Conservation (phyloP, 2,329 filamentous ascomycete species). For the Cladobotryum mycophilum region DNA sequence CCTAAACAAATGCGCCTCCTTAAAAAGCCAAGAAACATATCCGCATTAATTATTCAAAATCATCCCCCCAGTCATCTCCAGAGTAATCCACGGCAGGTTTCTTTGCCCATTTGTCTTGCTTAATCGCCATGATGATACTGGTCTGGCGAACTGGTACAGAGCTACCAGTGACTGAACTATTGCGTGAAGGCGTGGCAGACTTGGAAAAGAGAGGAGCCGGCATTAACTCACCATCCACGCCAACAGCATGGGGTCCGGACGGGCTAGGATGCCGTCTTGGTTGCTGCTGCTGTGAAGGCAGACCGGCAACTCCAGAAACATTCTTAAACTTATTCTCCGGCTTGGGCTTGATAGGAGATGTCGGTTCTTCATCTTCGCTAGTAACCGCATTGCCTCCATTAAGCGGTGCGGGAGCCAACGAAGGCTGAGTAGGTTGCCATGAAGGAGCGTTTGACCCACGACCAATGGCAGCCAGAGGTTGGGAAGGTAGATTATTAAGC, state of each 20-base stretch:
- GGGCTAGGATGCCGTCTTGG: background rate
- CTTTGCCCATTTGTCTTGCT: constrained; percentile 18
- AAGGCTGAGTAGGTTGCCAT: background rate
- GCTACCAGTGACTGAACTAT: background rate
- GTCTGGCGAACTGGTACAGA: background rate
- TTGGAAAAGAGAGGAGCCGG: constrained; percentile 9
- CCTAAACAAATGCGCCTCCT: background rate
- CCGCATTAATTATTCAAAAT: constrained; percentile 1
- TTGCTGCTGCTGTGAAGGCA: background rate
- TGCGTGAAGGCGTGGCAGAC: background rate
- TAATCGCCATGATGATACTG: background rate
- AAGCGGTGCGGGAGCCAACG: background rate
- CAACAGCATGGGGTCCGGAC: background rate
- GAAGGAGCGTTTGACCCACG: background rate
- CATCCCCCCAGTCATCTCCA: constrained; percentile 22
- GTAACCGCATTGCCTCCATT: background rate
- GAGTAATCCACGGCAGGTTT: constrained; percentile 23
- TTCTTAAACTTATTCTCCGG: too few relatives aligned
- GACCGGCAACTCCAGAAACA: background rate
- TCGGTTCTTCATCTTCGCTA: background rate
- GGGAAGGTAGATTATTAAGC: background rate
- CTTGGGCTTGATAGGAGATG: background rate
- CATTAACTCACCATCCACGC: background rate
- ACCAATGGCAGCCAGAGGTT: background rate
- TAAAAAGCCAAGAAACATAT: constrained; percentile 1